Evolutionary conservation across 2,329 filamentous ascomycete species (phyloP), one percentile per base, ranked within the genome.

Genomic region (Diaporthe humulicola): DNA sequence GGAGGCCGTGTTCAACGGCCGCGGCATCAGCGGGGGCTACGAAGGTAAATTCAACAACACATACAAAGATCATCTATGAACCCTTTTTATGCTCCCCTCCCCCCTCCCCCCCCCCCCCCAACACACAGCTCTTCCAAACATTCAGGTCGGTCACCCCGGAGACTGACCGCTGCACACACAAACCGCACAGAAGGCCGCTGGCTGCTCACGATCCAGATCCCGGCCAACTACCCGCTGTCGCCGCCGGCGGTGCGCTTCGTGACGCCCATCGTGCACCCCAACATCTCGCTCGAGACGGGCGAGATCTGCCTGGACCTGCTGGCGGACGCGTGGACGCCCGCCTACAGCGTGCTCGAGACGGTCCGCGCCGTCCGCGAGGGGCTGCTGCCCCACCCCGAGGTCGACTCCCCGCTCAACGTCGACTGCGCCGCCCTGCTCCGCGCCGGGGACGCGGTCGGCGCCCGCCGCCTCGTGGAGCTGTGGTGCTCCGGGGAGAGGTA

Each of bases 241-340:
- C 93, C 97, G 1, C 97, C 97, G 1, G 89, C 87, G 54, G 93
- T 99, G 78, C 88, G 85, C 74, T 99, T 99, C 86, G 86, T 88
- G n/a, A 99, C 95, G 48, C 91, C 92, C 76, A 91, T 97, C 78
- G 94, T 95, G 80, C 95, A 98, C 86, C 92, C 96, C 64, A 98
- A 98, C 84, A 91, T 91, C 42, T 87, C 87, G 70, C 87, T 90
- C 77, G 79, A 88, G 78, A 95, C 91, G 3, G 97, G 97, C 79
- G 96, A 98, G 85, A 97, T 99, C 81, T 99, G 97, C 83, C 91
- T 98, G 38, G 97, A 98, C 81, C 89, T 98, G 76, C 88, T 99
- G 75, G 89, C 90, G 81, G 89, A 93, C 73, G 89, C 90, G 25
- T 98, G 96, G 96, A 93, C 94, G 75, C 94, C 96, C 1, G 92